Evolutionary conservation across 495 filamentous ascomycete species (phyloP), one percentile per base, ranked within the genome.

Genomic region (Aspergillus egyptiacus): DNA sequence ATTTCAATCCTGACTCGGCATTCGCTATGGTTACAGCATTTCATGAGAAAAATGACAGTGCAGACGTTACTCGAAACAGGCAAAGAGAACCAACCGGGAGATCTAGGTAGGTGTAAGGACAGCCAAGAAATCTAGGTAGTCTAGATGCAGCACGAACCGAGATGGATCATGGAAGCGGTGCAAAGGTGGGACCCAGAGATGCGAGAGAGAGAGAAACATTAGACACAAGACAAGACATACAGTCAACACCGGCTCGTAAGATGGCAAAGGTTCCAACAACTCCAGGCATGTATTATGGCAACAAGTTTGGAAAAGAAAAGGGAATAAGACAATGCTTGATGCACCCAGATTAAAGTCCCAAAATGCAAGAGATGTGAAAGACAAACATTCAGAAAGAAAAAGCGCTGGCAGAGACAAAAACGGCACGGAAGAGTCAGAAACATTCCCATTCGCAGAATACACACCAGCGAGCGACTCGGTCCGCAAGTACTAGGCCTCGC

Each of bases 381-480:
- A n/a, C n/a, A n/a, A n/a, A n/a, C n/a, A n/a, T n/a, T n/a, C n/a
- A n/a, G n/a, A n/a, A n/a, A n/a, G n/a, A n/a, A n/a, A n/a, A 28
- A 53, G 39, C 15, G 17, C 11, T 30, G 3, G 22, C 5, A 33
- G 31, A 51, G 18, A 10, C 34, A 40, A 24, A 50, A 46, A 5
- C 5, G 33, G n/a, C n/a, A n/a, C n/a, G n/a, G n/a, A n/a, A n/a
- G n/a, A 22, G 22, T 41, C 45, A 84, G 42, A 76, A 67, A 65
- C 81, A 82, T 51, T 87, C 81, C 93, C 93, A 99, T 71, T 99
- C 93, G 22, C 85, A 91, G 72, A 95, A 99, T 18, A 99, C 93
- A 68, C 94, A 97, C 93, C 93, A 99, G 52, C 93, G 75, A 7
- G 91, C 94, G 51, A 87, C 96, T 45, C 93, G 78, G 73, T 99